A percentile compares a stretch with the other conserved stretches of the same genome.
Conservation (phyloP, 1,284 basidiomycete genomes). For the Athelia psychrophila region DNA sequence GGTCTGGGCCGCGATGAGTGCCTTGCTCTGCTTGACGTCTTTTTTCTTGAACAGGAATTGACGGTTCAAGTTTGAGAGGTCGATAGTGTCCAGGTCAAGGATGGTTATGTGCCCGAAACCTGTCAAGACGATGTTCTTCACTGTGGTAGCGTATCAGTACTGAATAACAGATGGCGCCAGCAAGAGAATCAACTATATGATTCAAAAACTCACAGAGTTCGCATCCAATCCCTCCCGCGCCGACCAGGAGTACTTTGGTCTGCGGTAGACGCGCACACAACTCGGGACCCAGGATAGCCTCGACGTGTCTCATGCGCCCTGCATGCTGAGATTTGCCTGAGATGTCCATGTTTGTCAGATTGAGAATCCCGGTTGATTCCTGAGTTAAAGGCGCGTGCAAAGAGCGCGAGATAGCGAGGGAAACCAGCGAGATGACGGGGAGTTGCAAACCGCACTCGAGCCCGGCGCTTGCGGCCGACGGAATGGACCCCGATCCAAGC, state of each 20-base stretch:
- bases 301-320: conserved; percentile 46
- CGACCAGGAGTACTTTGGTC: conserved; percentile 86
- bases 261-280: conserved; percentile 56
- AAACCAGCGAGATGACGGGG: no score
- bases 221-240: conserved; percentile 96
- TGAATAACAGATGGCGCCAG: background rate
- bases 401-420: no score
- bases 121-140: conserved; percentile 94
- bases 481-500: no score
- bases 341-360: no score
- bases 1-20: conserved; percentile 87
- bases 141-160: conserved; percentile 34
- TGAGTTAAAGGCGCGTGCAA: no score
- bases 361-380: no score
- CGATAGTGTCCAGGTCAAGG: conserved; percentile 97
- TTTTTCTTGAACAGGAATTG: conserved; percentile 98
- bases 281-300: conserved; percentile 75
- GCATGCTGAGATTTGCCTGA: background rate
- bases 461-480: no score
- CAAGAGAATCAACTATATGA: background rate
- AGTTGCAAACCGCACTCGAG: no score
- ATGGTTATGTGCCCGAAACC: conserved; percentile 93
- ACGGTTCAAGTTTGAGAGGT: conserved; percentile 96
- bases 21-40: conserved; percentile 96
- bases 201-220: conserved; percentile 73